phyloP scores from a whole-genome alignment of 345 rosid genomes.

The Clarkia xantiana region DNA sequence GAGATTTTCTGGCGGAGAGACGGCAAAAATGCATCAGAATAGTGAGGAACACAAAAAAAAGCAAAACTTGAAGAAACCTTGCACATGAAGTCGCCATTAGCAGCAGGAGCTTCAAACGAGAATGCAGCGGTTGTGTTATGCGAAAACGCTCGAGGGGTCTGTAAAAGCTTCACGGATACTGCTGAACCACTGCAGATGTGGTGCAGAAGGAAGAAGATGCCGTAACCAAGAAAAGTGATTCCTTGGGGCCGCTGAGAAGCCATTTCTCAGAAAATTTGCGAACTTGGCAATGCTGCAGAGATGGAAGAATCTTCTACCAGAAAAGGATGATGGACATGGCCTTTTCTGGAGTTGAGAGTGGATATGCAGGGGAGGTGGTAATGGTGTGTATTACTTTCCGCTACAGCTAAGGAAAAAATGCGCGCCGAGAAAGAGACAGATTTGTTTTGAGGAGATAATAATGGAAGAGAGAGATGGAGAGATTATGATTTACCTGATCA shows the following conservation, averaged over 20 bases:
- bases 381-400: no score
- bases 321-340: neutral
- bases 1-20: neutral
- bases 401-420: no score
- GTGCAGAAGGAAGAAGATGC: neutral
- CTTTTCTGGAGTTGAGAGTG: neutral
- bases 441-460: no score
- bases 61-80: constrained; percentile 30
- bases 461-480: no score
- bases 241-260: neutral
- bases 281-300: neutral
- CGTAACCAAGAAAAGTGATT: constrained; percentile 3
- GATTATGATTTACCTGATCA: no score
- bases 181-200: constrained; percentile 17
- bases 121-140: constrained; percentile 50
- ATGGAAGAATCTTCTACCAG: neutral
- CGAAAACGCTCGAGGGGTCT: constrained; percentile 46
- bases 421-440: no score
- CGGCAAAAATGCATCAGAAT: neutral
- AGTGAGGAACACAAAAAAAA: neutral
- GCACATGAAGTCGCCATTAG: constrained; percentile 46
- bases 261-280: neutral
- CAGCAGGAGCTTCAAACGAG: constrained; percentile 41
- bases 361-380: no score
- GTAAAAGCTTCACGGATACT: constrained; percentile 46